phyloP scores from a whole-genome alignment of 495 filamentous ascomycete genomes.

The Tuber brumale region DNA sequence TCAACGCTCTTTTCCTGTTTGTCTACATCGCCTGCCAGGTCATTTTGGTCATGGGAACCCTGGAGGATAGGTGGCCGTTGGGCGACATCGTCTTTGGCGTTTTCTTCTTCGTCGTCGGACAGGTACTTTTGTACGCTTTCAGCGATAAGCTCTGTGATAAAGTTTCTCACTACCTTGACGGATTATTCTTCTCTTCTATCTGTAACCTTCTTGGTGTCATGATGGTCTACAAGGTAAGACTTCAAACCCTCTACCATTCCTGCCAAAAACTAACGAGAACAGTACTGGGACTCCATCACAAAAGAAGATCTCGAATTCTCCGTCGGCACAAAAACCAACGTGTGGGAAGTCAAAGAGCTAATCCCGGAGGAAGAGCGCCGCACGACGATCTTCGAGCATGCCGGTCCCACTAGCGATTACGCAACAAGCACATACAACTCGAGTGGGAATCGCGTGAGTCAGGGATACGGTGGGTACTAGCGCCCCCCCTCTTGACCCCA shows the following conservation, averaged over 20 bases:
- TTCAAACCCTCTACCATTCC: constrained; percentile 19
- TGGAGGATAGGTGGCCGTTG: constrained; percentile 92
- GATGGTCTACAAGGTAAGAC: constrained; percentile 97
- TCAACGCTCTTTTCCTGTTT: constrained; percentile 78
- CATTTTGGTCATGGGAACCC: constrained; percentile 77
- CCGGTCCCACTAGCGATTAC: constrained; percentile 39
- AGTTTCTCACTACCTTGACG: constrained; percentile 89
- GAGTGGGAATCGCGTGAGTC: constrained; percentile 31
- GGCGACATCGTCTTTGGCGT: constrained; percentile 89
- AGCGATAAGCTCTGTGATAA: constrained; percentile 76
- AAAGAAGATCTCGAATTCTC: constrained; percentile 98
- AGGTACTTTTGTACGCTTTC: constrained; percentile 87
- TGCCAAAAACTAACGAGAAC: constrained; percentile 21
- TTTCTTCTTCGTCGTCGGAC: constrained; percentile 85
- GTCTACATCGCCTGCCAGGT: constrained; percentile 86
- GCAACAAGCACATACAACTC: constrained; percentile 34
- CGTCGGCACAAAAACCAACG: constrained; percentile 87
- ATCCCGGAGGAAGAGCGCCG: constrained; percentile 82
- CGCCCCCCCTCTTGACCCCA: not conserved
- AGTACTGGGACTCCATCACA: constrained; percentile 99
- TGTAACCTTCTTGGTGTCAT: constrained; percentile 93
- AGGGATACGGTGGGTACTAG: constrained; percentile 35
- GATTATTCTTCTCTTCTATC: constrained; percentile 87
- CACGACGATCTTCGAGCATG: constrained; percentile 67
- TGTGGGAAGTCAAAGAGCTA: constrained; percentile 97